phyloP scores from a whole-genome alignment of 495 filamentous ascomycete genomes.

The Penicillium goetzii region DNA sequence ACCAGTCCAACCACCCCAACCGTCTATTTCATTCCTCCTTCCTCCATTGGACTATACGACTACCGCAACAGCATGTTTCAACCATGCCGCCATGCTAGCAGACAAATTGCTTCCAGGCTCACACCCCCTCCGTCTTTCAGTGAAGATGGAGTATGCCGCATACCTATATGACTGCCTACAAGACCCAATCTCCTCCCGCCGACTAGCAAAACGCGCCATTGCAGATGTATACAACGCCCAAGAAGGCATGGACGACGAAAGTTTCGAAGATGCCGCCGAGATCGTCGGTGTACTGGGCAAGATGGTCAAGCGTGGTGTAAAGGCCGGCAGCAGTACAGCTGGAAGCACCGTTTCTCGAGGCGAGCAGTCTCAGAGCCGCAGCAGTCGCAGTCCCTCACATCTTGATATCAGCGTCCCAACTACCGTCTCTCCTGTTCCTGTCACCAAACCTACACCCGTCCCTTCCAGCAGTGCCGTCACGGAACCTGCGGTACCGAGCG shows the following conservation, averaged over 20 bases:
- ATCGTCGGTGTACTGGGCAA: constrained; percentile 73
- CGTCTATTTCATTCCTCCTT: constrained; percentile 67
- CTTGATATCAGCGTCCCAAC: constrained; percentile 32
- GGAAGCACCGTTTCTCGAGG: constrained; percentile 31
- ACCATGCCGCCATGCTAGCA: constrained; percentile 73
- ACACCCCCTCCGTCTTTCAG: constrained; percentile 85
- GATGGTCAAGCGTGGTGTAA: constrained; percentile 72
- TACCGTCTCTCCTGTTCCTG: constrained; percentile 30
- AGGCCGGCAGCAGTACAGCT: constrained; percentile 39
- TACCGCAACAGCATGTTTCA: constrained; percentile 78
- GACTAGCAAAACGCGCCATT: constrained; percentile 79
- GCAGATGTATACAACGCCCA: constrained; percentile 87
- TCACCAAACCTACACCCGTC: constrained; percentile 29
- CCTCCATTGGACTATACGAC: constrained; percentile 82
- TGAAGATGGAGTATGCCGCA: constrained; percentile 92
- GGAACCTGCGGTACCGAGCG: constrained; percentile 40
- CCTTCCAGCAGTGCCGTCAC: constrained; percentile 10
- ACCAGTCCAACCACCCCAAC: constrained; percentile 52
- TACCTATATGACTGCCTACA: constrained; percentile 94
- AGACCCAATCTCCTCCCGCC: constrained; percentile 72
- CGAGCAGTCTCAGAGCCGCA: constrained; percentile 39
- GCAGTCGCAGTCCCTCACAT: constrained; percentile 37
- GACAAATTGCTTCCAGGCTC: constrained; percentile 78
- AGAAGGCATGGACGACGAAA: constrained; percentile 91
- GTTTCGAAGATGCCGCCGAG: constrained; percentile 78